Evolutionary conservation across 495 filamentous ascomycete species (phyloP).

Genomic region (Penicillium paxilli): DNA sequence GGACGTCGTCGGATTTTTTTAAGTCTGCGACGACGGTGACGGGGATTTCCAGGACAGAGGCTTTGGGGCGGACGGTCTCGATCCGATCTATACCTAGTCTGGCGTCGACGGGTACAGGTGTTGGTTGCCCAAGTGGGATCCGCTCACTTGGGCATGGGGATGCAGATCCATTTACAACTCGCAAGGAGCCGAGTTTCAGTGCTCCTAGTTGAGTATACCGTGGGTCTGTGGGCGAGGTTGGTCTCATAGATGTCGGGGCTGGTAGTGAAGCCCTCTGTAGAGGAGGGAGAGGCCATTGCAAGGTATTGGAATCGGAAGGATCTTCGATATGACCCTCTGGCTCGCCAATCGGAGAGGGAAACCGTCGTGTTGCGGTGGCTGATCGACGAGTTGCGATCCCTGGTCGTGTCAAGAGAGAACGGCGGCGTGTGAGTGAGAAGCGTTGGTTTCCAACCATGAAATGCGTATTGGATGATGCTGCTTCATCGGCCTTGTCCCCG

Average conservation of each 20-base stretch:
- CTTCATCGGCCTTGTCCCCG: slow-evolving; percentile 25
- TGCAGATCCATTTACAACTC: slow-evolving; percentile 48
- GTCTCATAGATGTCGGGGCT: slow-evolving; percentile 15
- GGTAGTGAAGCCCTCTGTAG: slow-evolving; percentile 5
- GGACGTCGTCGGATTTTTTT: slow-evolving; percentile 27
- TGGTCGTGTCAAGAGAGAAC: slow-evolving; percentile 48
- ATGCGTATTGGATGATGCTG: slow-evolving; percentile 37
- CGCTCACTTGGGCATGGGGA: slow-evolving; percentile 46
- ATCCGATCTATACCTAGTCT: slow-evolving; percentile 17
- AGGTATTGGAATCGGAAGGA: slow-evolving; percentile 4
- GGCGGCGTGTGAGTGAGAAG: slow-evolving; percentile 45
- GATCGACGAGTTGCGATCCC: slow-evolving; percentile 49
- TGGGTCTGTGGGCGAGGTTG: slow-evolving; percentile 42
- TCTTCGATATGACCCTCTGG: slow-evolving; percentile 10
- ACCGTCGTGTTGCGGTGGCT: slow-evolving; percentile 20
- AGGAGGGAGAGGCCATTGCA: slow-evolving; percentile 24
- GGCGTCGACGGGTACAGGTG: slow-evolving; percentile 4
- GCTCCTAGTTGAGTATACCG: slow-evolving; percentile 51
- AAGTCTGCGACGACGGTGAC: slow-evolving; percentile 12
- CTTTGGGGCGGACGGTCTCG: slow-evolving; percentile 6
- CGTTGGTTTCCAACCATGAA: slow-evolving; percentile 39
- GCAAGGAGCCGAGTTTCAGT: slow-evolving; percentile 48
- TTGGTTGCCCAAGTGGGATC: slow-evolving; percentile 17
- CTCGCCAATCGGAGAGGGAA: slow-evolving; percentile 29
- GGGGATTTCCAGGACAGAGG: slow-evolving; percentile 22